phyloP scores from a whole-genome alignment of 2,329 filamentous ascomycete species.

The Penicillium sp. region DNA sequence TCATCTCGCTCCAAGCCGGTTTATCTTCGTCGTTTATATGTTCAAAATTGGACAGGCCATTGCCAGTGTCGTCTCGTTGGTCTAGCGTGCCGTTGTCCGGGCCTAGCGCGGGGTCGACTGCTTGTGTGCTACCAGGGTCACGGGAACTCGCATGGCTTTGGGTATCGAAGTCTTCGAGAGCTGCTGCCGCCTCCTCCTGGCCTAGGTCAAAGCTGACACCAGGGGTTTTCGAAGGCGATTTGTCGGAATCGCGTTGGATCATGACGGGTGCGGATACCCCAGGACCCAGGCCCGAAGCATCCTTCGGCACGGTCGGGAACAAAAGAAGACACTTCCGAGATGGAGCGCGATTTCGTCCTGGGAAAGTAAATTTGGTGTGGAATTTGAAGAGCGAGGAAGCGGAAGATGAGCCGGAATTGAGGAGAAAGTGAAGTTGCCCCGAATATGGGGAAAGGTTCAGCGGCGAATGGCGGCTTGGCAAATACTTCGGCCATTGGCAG shows the following conservation, averaged over 20 bases:
- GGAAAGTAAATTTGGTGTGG: constrained; percentile 1
- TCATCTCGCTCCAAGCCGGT: constrained; percentile 74
- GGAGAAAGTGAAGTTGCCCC: constrained; percentile 20
- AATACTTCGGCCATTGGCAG: constrained; percentile 14
- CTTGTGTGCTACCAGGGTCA: constrained; percentile 30
- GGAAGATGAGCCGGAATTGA: constrained; percentile 10
- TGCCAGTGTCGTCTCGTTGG: constrained; percentile 22
- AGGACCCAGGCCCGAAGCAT: constrained; percentile 33
- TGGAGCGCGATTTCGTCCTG: constrained; percentile 7
- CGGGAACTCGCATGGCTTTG: constrained; percentile 38
- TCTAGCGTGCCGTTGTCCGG: constrained; percentile 21
- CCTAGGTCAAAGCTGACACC: constrained; percentile 20
- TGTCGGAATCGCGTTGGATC: constrained; percentile 36
- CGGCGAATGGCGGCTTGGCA: constrained; percentile 32
- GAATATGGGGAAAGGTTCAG: constrained; percentile 33
- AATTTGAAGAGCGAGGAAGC: background rate
- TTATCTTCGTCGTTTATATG: constrained; percentile 52
- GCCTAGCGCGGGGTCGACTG: constrained; percentile 22
- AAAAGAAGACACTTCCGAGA: background rate
- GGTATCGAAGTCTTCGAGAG: constrained; percentile 34
- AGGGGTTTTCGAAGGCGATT: constrained; percentile 29
- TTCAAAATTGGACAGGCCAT: constrained; percentile 20
- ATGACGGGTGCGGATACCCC: constrained; percentile 40
- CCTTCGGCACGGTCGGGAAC: constrained; percentile 22
- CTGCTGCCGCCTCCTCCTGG: constrained; percentile 26